These are phyloP conservation scores for Boletales sp. DNA, from an alignment of 768 basidiomycete species.

Conservation along the genomic window DNA sequence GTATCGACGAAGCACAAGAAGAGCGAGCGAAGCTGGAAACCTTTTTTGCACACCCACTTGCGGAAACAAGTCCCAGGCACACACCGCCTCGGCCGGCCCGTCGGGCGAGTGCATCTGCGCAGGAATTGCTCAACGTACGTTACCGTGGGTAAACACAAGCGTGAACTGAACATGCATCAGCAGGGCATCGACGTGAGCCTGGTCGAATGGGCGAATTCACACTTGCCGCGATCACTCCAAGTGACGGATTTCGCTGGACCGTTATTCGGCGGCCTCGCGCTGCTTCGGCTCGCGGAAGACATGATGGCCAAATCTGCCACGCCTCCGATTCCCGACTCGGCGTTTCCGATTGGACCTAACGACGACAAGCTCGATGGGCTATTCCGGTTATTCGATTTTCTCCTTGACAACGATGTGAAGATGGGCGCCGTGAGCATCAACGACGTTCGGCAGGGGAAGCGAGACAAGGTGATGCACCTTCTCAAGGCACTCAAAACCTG, in stretches of 20 bases:
- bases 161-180: not conserved
- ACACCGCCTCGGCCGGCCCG: slow-evolving; percentile 68
- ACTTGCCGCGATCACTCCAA: slow-evolving; percentile 63
- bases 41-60: slow-evolving; percentile 47
- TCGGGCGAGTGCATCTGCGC: slow-evolving; percentile 33
- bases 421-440: slow-evolving; percentile 93
- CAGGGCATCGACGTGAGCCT: slow-evolving; percentile 46
- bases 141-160: no score
- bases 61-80: slow-evolving; percentile 9
- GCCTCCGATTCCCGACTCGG: slow-evolving; percentile 73
- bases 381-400: slow-evolving; percentile 87
- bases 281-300: slow-evolving; percentile 83
- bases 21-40: slow-evolving; percentile 53
- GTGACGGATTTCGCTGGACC: slow-evolving; percentile 44
- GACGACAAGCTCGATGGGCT: slow-evolving; percentile 86
- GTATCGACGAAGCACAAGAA: slow-evolving; percentile 21
- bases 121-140: slow-evolving; percentile 19
- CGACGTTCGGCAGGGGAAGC: slow-evolving; percentile 80
- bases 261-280: slow-evolving; percentile 65
- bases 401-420: slow-evolving; percentile 88
- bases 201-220: slow-evolving; percentile 86
- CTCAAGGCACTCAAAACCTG: slow-evolving; percentile 71
- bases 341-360: slow-evolving; percentile 62
- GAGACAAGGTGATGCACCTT: slow-evolving; percentile 78
- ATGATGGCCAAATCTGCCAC: slow-evolving; percentile 63